phyloP scores from a whole-genome alignment of 176 grass and related monocot genomes.

The Cenchrus fungigraminus region DNA sequence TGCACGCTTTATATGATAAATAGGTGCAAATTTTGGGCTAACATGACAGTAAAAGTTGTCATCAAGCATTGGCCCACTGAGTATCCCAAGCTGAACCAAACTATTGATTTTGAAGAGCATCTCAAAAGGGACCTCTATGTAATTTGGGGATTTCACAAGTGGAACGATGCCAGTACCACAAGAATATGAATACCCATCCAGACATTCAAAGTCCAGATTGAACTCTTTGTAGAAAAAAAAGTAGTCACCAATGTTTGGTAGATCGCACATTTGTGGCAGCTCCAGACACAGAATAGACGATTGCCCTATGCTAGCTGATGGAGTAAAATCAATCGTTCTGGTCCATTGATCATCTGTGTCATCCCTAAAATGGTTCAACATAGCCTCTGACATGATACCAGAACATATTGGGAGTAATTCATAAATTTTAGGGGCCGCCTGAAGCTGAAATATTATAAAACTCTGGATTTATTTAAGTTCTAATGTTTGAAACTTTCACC shows the following conservation, averaged over 20 bases:
- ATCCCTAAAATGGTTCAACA: slow-evolving; percentile 67
- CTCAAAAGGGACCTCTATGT: slow-evolving; percentile 61
- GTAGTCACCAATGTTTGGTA: slow-evolving; percentile 68
- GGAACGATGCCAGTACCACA: slow-evolving; percentile 54
- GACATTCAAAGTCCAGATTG: slow-evolving; percentile 46
- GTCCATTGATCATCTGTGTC: slow-evolving; percentile 74
- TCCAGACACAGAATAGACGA: slow-evolving; percentile 85
- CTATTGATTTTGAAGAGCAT: slow-evolving; percentile 86
- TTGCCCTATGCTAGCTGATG: slow-evolving; percentile 73
- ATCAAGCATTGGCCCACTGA: slow-evolving; percentile 76
- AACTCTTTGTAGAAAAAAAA: slow-evolving; percentile 71
- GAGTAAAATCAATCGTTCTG: slow-evolving; percentile 78
- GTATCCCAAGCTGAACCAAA: slow-evolving; percentile 83
- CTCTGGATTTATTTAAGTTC: slow-evolving; percentile 17
- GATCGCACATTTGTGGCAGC: slow-evolving; percentile 38
- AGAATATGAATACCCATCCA: slow-evolving; percentile 57
- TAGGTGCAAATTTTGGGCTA: slow-evolving; percentile 36
- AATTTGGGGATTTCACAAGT: slow-evolving; percentile 52
- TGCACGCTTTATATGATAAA: slow-evolving; percentile 65
- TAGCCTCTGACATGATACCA: slow-evolving; percentile 44
- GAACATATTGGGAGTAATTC: slow-evolving; percentile 7
- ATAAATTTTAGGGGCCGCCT: slow-evolving; percentile 84
- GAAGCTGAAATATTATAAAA: slow-evolving; percentile 49
- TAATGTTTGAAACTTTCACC: neutral
- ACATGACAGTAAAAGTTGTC: slow-evolving; percentile 59